A percentile compares a stretch with the other conserved stretches of the same genome.
Evolutionary conservation across 768 basidiomycete genomes (phyloP).

Genomic region (Pulveroboletus sp.): DNA sequence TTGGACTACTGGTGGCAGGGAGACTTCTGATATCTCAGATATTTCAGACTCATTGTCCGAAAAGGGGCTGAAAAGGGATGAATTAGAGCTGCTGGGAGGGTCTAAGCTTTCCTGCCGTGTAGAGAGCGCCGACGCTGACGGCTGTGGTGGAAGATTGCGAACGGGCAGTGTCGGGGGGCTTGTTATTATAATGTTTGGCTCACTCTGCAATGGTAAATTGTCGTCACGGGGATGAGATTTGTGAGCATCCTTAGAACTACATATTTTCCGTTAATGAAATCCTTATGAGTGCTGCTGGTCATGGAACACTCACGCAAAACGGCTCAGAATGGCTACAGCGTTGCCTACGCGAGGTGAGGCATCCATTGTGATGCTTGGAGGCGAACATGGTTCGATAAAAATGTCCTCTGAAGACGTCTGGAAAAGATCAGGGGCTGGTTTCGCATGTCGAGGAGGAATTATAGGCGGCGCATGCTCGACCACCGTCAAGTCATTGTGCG

Average conservation of each 20-base stretch:
- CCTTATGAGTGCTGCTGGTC: neutral
- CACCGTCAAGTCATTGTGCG: constrained; percentile 17
- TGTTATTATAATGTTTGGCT: constrained; percentile 23
- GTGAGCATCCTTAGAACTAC: constrained; percentile 23
- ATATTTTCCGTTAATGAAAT: neutral
- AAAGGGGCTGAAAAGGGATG: constrained; percentile 26
- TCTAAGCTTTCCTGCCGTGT: constrained; percentile 20
- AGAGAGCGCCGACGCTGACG: constrained; percentile 15
- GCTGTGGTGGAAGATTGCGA: constrained; percentile 20
- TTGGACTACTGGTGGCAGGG: constrained; percentile 4
- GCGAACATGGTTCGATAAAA: neutral
- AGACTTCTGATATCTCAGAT: constrained; percentile 21
- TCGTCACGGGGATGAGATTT: constrained; percentile 11
- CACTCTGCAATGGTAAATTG: constrained; percentile 14
- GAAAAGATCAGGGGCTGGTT: constrained; percentile 2
- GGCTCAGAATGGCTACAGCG: constrained; percentile 38
- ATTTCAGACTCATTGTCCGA: constrained; percentile 28
- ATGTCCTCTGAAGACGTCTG: constrained; percentile 2
- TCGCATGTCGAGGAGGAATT: constrained; percentile 19
- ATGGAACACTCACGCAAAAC: constrained; percentile 21
- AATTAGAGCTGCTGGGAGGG: constrained; percentile 13
- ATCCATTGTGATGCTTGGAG: neutral
- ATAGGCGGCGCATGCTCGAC: constrained; percentile 10
- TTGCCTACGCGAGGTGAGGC: constrained; percentile 15
- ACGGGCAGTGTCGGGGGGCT: constrained; percentile 17